Evolutionary conservation across 805 yeast genomes (phyloP), one percentile per base, ranked within the genome.

Genomic region (Cyberlindnera xylosilytica): DNA sequence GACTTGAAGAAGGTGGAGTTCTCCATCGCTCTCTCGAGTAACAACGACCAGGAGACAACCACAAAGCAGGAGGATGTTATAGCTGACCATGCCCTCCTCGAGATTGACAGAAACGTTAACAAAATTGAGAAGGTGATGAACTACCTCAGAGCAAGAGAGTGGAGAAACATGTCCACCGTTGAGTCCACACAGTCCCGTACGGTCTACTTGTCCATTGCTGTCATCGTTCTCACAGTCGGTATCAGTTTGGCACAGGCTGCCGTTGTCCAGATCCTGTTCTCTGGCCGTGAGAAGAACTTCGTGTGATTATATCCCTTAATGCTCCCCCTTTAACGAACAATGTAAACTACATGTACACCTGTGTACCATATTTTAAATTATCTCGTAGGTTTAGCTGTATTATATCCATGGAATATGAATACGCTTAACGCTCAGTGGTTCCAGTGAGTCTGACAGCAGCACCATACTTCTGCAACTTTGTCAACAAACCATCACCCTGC

Each of bases 381-480:
- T 27, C 13, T 27, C 7, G 8, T 27, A 12, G 8, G 6, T 7
- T 9, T 9, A 12, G 6, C 30, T 27, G 30, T 12, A 12, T n/a
- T n/a, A 15, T 27, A 27, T 11, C 13, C 13, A 12, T 10, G 9
- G 30, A 27, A 10, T 22, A 10, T 10, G 10, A 8, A 22, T 9
- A 12, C 13, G 8, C 23, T 28, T 24, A 80, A 53, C 80, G 74
- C 61, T 89, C 97, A 20, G 96, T 86, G 20, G 96, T 87, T 36
- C 98, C 97, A 59, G 95, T 84, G 56, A 93, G 75, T 63, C 95
- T 86, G 38, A 93, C 98, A 18, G 97, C 97, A 34, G 98, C 97
- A 36, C 96, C 96, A 56, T 91, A 93, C 64, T 90, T 93, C 64
- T 93, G 99, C 60, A 93, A 74, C 64, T 91, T 93, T 15, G 99